Conservation (phyloP, 331 rosid species). For the Dryas integrifolia region DNA sequence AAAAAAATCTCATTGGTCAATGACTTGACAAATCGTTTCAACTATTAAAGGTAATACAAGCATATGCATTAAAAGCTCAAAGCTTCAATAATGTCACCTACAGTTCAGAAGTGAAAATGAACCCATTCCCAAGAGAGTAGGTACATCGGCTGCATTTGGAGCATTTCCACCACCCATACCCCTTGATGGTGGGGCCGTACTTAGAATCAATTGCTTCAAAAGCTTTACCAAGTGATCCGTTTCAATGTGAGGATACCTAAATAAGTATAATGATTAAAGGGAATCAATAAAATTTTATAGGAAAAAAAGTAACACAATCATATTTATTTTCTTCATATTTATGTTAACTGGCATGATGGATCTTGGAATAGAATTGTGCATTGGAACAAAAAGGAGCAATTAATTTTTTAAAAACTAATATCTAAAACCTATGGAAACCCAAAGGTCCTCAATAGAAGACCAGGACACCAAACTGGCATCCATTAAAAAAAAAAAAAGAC, state of each 20-base stretch:
- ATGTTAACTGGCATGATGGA: background rate
- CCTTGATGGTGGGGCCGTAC: constrained; percentile 50
- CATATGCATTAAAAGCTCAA: constrained; percentile 8
- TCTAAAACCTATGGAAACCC: background rate
- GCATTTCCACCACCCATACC: constrained; percentile 52
- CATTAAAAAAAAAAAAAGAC: background rate
- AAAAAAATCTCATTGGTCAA: background rate
- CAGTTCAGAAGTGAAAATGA: constrained; percentile 84
- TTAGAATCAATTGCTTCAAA: constrained; percentile 75
- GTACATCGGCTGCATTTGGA: constrained; percentile 96
- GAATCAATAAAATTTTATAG: constrained; percentile 24
- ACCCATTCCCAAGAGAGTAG: constrained; percentile 83
- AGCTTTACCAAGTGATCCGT: constrained; percentile 89
- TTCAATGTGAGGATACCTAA: constrained; percentile 81
- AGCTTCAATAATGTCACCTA: constrained; percentile 47
- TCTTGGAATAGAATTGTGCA: background rate
- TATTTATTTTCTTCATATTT: background rate
- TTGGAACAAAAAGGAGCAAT: background rate
- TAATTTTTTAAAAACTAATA: background rate
- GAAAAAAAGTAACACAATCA: background rate
- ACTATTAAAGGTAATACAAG: background rate
- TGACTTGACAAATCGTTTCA: background rate
- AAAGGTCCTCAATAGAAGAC: background rate
- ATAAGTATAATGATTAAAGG: constrained; percentile 21
- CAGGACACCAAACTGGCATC: background rate